phyloP scores from a whole-genome alignment of 306 rosid species.

The Cucurbita argyrosperma region DNA sequence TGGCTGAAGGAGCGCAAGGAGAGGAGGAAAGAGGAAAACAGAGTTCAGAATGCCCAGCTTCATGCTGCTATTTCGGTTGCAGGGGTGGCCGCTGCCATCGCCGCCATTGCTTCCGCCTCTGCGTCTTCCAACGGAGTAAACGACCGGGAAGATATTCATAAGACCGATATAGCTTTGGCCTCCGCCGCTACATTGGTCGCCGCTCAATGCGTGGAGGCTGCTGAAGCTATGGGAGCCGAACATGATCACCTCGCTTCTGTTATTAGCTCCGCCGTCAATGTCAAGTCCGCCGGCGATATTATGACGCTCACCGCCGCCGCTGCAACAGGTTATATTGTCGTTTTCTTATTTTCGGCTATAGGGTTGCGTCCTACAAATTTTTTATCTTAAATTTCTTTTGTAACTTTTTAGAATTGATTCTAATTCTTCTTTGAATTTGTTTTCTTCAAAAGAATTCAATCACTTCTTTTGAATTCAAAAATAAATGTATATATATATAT shows the following conservation, averaged over 20 bases:
- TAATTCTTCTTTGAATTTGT: no score
- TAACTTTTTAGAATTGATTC: no score
- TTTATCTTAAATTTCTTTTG: no score
- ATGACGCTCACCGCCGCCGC: constrained; percentile 87
- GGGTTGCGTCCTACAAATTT: background rate
- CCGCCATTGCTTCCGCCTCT: constrained; percentile 74
- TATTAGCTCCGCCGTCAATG: constrained; percentile 81
- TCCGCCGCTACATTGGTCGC: constrained; percentile 91
- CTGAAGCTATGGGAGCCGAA: constrained; percentile 86
- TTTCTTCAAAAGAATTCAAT: no score
- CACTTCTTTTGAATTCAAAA: no score
- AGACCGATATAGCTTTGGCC: constrained; percentile 79
- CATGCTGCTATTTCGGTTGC: constrained; percentile 88
- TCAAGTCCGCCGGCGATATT: constrained; percentile 76
- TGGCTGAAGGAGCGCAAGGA: constrained; percentile 90
- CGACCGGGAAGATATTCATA: constrained; percentile 49
- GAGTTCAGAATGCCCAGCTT: constrained; percentile 80
- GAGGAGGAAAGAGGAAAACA: constrained; percentile 78
- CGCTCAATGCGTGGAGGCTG: constrained; percentile 88
- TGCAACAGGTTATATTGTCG: constrained; percentile 36
- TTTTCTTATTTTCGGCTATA: no score
- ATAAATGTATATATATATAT: no score
- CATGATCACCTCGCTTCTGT: constrained; percentile 73
- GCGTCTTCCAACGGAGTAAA: constrained; percentile 39
- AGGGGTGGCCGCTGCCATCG: constrained; percentile 73